Evolutionary conservation across 2,329 filamentous ascomycete species (phyloP).

Genomic region (Cladosporium velox): DNA sequence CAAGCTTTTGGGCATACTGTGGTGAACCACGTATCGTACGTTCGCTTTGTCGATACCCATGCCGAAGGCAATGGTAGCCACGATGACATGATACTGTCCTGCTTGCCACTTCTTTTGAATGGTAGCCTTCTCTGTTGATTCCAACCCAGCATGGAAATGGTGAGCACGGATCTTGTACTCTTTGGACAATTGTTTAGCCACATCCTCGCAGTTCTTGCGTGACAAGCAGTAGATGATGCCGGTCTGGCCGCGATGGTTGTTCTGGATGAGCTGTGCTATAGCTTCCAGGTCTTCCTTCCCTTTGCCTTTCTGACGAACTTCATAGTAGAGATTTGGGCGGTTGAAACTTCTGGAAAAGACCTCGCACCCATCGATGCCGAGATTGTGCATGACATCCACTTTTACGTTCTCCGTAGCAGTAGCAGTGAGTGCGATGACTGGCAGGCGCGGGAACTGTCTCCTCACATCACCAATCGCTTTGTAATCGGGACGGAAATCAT

Average conservation of each 20-base stretch:
- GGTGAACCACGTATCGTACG: slow-evolving; percentile 94
- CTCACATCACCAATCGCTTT: slow-evolving; percentile 79
- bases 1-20: slow-evolving; percentile 87
- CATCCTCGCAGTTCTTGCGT: slow-evolving; percentile 75
- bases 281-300: slow-evolving; percentile 55
- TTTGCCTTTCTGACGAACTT: slow-evolving; percentile 72
- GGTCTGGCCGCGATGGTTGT: slow-evolving; percentile 68
- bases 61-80: slow-evolving; percentile 96
- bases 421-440: slow-evolving; percentile 91
- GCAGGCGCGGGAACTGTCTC: slow-evolving; percentile 71
- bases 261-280: slow-evolving; percentile 68
- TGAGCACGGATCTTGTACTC: slow-evolving; percentile 68
- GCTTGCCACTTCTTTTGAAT: slow-evolving; percentile 83
- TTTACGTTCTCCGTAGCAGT: slow-evolving; percentile 94
- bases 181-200: slow-evolving; percentile 68
- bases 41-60: slow-evolving; percentile 99
- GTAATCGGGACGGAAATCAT: slow-evolving; percentile 96
- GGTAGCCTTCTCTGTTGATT: slow-evolving; percentile 64
- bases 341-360: slow-evolving; percentile 94
- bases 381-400: slow-evolving; percentile 84
- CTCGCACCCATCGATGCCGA: slow-evolving; percentile 77
- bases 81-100: slow-evolving; percentile 80
- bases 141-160: slow-evolving; percentile 84
- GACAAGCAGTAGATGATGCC: slow-evolving; percentile 95
- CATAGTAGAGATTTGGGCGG: slow-evolving; percentile 88